These are phyloP conservation scores for Chalciporus sp. DNA, from an alignment of 1,284 basidiomycete genomes.

Conservation along the genomic window DNA sequence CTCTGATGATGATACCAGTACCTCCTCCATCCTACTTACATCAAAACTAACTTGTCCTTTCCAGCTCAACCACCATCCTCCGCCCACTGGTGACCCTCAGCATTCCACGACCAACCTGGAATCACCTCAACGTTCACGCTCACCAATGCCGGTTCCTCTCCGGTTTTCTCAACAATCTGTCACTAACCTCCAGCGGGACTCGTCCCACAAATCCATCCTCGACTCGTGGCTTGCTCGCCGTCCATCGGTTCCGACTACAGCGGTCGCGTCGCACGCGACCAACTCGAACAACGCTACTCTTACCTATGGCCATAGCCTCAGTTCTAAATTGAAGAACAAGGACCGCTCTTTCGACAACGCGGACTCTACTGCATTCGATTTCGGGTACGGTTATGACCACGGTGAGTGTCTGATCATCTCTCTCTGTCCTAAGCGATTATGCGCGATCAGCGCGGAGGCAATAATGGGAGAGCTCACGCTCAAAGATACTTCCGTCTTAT, in stretches of 20 bases:
- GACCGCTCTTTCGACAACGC: slow-evolving; percentile 12
- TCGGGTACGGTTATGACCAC: slow-evolving; percentile 4
- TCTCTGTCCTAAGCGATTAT: not conserved
- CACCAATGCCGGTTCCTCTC: slow-evolving; percentile 8
- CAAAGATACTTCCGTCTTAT: not conserved
- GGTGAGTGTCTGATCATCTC: slow-evolving; percentile 15
- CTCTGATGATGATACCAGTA: slow-evolving; percentile 18
- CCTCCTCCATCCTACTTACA: not conserved
- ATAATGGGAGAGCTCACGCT: not conserved
- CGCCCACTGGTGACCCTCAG: not conserved
- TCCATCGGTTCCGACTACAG: slow-evolving; percentile 12
- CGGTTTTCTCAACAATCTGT: slow-evolving; percentile 15
- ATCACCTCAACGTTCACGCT: slow-evolving; percentile 3
- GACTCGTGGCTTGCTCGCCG: slow-evolving; percentile 28
- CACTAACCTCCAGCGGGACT: not conserved
- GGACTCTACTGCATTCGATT: slow-evolving; percentile 5
- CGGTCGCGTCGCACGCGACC: slow-evolving; percentile 4
- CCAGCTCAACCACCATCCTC: slow-evolving; percentile 15
- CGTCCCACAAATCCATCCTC: slow-evolving; percentile 3
- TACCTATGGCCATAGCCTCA: not conserved
- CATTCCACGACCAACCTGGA: not conserved
- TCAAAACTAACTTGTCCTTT: slow-evolving; percentile 12
- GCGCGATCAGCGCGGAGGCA: slow-evolving; percentile 6
- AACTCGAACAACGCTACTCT: not conserved
- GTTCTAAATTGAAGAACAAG: slow-evolving; percentile 16